These are phyloP conservation scores for Nymphaea colorata DNA, from an alignment of 164 flowering plant species.

Conservation along the genomic window DNA sequence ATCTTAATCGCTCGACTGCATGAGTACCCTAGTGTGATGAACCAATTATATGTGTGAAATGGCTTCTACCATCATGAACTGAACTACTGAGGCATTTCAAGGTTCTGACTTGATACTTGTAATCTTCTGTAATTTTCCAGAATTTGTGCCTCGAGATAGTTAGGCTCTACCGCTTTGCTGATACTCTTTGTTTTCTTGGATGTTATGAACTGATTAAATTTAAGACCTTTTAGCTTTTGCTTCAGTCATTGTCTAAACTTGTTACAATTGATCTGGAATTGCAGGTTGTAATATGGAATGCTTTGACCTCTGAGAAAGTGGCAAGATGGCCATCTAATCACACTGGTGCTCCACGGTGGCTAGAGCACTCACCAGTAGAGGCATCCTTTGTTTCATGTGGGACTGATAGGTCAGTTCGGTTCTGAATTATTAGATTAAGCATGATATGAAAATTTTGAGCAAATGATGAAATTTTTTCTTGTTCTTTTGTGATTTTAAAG, in stretches of 20 bases:
- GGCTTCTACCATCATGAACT: background rate
- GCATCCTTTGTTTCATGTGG: conserved; percentile 72
- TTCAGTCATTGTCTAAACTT: too few relatives aligned
- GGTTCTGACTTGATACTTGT: background rate
- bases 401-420: conserved; percentile 61
- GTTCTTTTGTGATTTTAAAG: too few relatives aligned
- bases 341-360: conserved; percentile 69
- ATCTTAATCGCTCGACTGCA: too few relatives aligned
- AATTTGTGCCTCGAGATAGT: too few relatives aligned
- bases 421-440: too few relatives aligned
- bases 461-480: too few relatives aligned
- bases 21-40: background rate
- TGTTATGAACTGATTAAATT: too few relatives aligned
- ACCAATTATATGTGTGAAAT: background rate
- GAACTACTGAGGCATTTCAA: background rate
- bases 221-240: too few relatives aligned
- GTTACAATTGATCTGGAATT: background rate
- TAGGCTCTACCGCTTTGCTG: too few relatives aligned
- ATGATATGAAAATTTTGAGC: too few relatives aligned
- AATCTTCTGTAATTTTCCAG: too few relatives aligned
- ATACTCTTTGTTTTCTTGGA: background rate
- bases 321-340: conserved; percentile 77
- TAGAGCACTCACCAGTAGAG: conserved; percentile 77
- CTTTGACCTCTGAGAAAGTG: conserved; percentile 57
- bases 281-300: conserved; percentile 82